These are phyloP conservation scores for Aspergillus nanangensis DNA, from an alignment of 495 filamentous ascomycete genomes.

Conservation along the genomic window DNA sequence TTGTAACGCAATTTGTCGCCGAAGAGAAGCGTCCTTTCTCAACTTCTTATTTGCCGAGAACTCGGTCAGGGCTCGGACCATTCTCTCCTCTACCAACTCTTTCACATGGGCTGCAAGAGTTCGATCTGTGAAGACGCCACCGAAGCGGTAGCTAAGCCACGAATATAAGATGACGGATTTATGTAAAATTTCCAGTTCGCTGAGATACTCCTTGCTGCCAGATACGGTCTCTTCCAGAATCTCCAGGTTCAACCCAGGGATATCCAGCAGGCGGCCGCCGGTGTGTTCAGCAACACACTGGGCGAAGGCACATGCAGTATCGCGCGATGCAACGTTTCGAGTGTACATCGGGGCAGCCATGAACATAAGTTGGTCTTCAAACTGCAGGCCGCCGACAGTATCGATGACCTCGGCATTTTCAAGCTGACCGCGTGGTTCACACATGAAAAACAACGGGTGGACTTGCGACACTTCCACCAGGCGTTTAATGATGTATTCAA, in stretches of 20 bases:
- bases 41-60: slow-evolving; percentile 47
- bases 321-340: slow-evolving; percentile 14
- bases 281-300: slow-evolving; percentile 59
- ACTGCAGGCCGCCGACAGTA: slow-evolving; percentile 53
- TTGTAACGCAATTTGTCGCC: slow-evolving; percentile 36
- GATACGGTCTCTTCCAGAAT: slow-evolving; percentile 54
- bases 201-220: slow-evolving; percentile 49
- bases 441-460: slow-evolving; percentile 68
- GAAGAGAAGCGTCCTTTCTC: slow-evolving; percentile 37
- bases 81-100: slow-evolving; percentile 68
- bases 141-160: slow-evolving; percentile 72
- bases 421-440: slow-evolving; percentile 53
- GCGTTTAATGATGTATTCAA: slow-evolving; percentile 70
- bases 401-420: slow-evolving; percentile 68
- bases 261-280: slow-evolving; percentile 61
- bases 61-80: slow-evolving; percentile 60
- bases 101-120: slow-evolving; percentile 78
- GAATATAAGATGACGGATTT: slow-evolving; percentile 78
- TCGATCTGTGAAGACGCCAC: slow-evolving; percentile 76
- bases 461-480: slow-evolving; percentile 60
- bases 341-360: slow-evolving; percentile 59
- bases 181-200: slow-evolving; percentile 69
- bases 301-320: slow-evolving; percentile 56
- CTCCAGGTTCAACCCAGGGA: slow-evolving; percentile 60
- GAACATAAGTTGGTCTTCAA: slow-evolving; percentile 70